Conservation (phyloP, 2,329 filamentous ascomycete genomes). For the Arthroderma uncinatum region DNA sequence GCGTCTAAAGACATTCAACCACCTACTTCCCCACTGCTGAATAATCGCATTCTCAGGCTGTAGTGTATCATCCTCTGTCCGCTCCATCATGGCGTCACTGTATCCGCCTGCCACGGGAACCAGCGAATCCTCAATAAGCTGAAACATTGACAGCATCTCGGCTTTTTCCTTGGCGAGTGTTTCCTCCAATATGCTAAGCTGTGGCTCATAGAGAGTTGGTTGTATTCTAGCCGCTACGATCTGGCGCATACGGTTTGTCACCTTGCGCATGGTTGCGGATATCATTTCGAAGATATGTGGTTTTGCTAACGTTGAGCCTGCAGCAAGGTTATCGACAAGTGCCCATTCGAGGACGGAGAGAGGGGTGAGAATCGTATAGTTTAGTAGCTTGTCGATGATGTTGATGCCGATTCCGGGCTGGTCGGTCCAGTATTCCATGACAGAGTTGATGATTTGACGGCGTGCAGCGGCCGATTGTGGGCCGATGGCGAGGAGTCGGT, state of each 20-base stretch:
- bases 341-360: slow-evolving; percentile 83
- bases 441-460: slow-evolving; percentile 77
- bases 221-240: slow-evolving; percentile 56
- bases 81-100: slow-evolving; percentile 66
- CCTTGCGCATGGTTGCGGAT: slow-evolving; percentile 76
- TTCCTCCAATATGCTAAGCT: slow-evolving; percentile 52
- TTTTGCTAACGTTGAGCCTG: slow-evolving; percentile 58
- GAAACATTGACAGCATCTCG: slow-evolving; percentile 70
- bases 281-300: slow-evolving; percentile 83
- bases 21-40: slow-evolving; percentile 69
- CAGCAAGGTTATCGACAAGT: slow-evolving; percentile 53
- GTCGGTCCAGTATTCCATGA: slow-evolving; percentile 85
- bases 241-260: slow-evolving; percentile 74
- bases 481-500: slow-evolving; percentile 69
- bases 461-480: slow-evolving; percentile 63
- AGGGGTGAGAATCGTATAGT: slow-evolving; percentile 88
- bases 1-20: slow-evolving; percentile 73
- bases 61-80: slow-evolving; percentile 41
- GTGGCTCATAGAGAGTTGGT: slow-evolving; percentile 43
- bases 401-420: slow-evolving; percentile 86
- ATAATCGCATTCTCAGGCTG: slow-evolving; percentile 54
- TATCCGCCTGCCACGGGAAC: slow-evolving; percentile 59
- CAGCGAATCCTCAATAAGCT: slow-evolving; percentile 66
- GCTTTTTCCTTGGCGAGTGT: slow-evolving; percentile 58
- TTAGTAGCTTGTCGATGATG: slow-evolving; percentile 92